Base-by-base conservation (phyloP, 2,329 filamentous ascomycete genomes). In the Ophiobolus disseminans region DNA sequence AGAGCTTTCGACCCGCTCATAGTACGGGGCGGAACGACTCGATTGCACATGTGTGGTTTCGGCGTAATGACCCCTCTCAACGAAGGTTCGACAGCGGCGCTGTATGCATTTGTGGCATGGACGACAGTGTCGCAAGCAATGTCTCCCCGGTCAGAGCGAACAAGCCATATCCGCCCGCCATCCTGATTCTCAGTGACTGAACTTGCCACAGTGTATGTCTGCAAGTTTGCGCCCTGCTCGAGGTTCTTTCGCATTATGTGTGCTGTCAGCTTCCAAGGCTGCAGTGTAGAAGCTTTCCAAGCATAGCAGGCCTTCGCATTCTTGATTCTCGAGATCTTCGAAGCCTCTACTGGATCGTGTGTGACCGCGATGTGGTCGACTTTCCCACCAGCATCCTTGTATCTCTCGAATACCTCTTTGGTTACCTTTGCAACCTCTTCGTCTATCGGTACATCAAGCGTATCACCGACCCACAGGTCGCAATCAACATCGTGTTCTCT, bases 31-130 rank as follows among this genome's bases (percentile, higher is more conserved):
- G 64, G 64, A 2, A 66, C 34, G 9, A 64, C 57, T 22, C 49
- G 61, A 23, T 58, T 62, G 45, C 64, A 67, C n/a, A 66, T 58
- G 34, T 67, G 64, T n/a, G 63, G 63, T 28, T 64, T 65, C 9
- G 63, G 62, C 2, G 59, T 63, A 14, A 67, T 67, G 3, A 65
- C 6, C 7, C 62, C 59, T 35, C 45, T 37, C 17, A 65, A 31
- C 2, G 45, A 53, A 8, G 62, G 57, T 22, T 65, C 60, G 4
- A 66, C 47, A 8, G 62, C 63, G 23, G 60, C 60, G 32, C 57
- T 63, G 41, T 66, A 66, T 13, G 57, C 63, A 38, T 66, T 65
- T 1, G 60, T 62, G 4, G 63, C 62, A 28, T 66, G 55, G 6
- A 66, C 53, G 8, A 66, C 45, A 1, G 48, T 55, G 39, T 63